Evolutionary conservation across 2,329 filamentous ascomycete species (phyloP).

Genomic region (Pseudohalonectria lignicola): DNA sequence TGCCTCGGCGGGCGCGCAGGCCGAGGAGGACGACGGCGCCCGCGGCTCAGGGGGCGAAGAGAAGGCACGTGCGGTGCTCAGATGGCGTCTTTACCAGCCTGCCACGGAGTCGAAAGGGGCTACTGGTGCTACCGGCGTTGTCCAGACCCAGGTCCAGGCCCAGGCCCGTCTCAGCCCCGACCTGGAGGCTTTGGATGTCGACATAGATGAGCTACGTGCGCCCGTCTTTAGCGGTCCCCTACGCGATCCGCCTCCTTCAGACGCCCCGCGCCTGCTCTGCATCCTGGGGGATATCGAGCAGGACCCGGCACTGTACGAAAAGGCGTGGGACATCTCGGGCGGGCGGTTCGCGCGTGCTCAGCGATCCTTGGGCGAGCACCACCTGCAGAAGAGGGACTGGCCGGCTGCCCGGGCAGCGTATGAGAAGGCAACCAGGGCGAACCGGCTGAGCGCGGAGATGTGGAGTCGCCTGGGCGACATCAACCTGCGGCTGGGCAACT

Average conservation of each 20-base stretch:
- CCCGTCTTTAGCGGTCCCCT: conserved; percentile 50
- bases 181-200: conserved; percentile 41
- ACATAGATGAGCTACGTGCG: conserved; percentile 44
- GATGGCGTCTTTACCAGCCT: conserved; percentile 67
- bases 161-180: conserved; percentile 20
- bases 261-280: conserved; percentile 82
- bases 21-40: conserved; percentile 47
- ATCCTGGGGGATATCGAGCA: conserved; percentile 85
- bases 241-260: conserved; percentile 58
- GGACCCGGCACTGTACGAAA: conserved; percentile 64
- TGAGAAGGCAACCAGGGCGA: conserved; percentile 62
- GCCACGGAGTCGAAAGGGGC: no score
- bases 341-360: conserved; percentile 78
- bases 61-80: conserved; percentile 67
- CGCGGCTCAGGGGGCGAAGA: conserved; percentile 55
- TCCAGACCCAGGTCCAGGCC: conserved; percentile 28
- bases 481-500: conserved; percentile 65
- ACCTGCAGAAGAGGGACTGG: conserved; percentile 56
- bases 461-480: conserved; percentile 93
- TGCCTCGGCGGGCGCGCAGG: conserved; percentile 49
- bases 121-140: no score
- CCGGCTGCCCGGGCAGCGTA: conserved; percentile 67
- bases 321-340: conserved; percentile 79
- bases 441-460: conserved; percentile 68
- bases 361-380: conserved; percentile 71